Evolutionary conservation across 495 filamentous ascomycete genomes (phyloP), one percentile per base, ranked within the genome.

Genomic region (Parathielavia hyrcaniae): DNA sequence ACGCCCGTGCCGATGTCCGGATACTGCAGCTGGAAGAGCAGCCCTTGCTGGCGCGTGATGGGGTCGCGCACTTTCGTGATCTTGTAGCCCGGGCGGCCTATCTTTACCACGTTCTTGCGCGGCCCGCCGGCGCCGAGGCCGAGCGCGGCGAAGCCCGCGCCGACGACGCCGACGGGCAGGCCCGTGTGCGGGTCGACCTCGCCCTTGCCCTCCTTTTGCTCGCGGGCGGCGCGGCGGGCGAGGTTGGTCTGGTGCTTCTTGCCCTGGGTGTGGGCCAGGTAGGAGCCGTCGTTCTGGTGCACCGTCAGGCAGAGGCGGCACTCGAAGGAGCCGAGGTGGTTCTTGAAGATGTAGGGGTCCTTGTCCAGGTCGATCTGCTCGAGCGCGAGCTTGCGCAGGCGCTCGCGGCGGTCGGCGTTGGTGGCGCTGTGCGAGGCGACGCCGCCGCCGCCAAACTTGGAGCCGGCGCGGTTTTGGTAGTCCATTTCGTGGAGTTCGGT

Each of bases 331-430:
- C 93, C 93, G 62, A 97, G 89, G 67, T 99, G 93, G 77, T 99
- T 99, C 70, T 95, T 96, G 87, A 99, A 97, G 82, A 99, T 96
- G 80, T 97, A 99, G 0, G 93, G 93, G 77, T 99, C 93, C 75
- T 97, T 97, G 70, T 97, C 95, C 46, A 99, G 86, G 74, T 99
- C 95, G 79, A 99, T 99, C 19, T 89, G 90, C 76, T 99, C 93
- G 61, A 99, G 88, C 13, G 93, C 93, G 66, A 99, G 90, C 76
- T 96, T 96, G 70, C 93, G 92, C 20, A 97, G 86, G 53, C 95
- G 91, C 73, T 97, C 95, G 64, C 93, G 89, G 40, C 93, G 88
- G 79, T 99, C 93, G 52, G 95, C 91, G 71, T 97, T 99, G 45
- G 90, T 92, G 55, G 89, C 86, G 67, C 85, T 90, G 71, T 91